Conservation (phyloP, 768 basidiomycete genomes). For the Sutorius australiensis region DNA sequence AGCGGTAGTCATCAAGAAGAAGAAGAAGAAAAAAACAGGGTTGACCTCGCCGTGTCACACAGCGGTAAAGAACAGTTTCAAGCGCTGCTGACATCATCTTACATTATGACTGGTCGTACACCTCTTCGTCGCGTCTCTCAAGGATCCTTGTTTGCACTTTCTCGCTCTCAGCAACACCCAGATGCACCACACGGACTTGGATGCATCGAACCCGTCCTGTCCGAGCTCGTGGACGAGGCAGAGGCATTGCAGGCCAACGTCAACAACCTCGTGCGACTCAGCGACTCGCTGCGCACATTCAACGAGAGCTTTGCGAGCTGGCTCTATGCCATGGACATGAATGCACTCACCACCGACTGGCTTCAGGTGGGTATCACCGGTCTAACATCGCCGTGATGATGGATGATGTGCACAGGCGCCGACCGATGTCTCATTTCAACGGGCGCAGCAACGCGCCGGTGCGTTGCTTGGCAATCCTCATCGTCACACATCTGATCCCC, state of each 20-base stretch:
- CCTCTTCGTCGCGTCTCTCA: slow-evolving; percentile 89
- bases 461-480: slow-evolving; percentile 5
- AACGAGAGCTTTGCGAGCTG: slow-evolving; percentile 93
- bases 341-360: slow-evolving; percentile 92
- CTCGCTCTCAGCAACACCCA: slow-evolving; percentile 62
- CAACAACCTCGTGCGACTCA: slow-evolving; percentile 65
- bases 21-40: neutral
- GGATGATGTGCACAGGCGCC: slow-evolving; percentile 45
- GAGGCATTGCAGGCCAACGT: slow-evolving; percentile 76
- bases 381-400: neutral
- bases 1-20: slow-evolving; percentile 3
- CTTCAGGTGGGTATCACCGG: slow-evolving; percentile 51
- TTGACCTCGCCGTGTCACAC: slow-evolving; percentile 22
- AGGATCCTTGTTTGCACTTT: slow-evolving; percentile 83
- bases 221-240: slow-evolving; percentile 86
- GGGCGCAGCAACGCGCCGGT: slow-evolving; percentile 64
- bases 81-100: slow-evolving; percentile 10
- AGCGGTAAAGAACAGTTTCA: slow-evolving; percentile 8
- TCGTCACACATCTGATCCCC: neutral
- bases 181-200: slow-evolving; percentile 82
- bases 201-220: slow-evolving; percentile 79
- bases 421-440: slow-evolving; percentile 51
- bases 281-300: slow-evolving; percentile 75
- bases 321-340: slow-evolving; percentile 92
- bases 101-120: slow-evolving; percentile 51